Evolutionary conservation across 2,329 filamentous ascomycete genomes (phyloP).

Genomic region (Neodidymelliopsis sp.): DNA sequence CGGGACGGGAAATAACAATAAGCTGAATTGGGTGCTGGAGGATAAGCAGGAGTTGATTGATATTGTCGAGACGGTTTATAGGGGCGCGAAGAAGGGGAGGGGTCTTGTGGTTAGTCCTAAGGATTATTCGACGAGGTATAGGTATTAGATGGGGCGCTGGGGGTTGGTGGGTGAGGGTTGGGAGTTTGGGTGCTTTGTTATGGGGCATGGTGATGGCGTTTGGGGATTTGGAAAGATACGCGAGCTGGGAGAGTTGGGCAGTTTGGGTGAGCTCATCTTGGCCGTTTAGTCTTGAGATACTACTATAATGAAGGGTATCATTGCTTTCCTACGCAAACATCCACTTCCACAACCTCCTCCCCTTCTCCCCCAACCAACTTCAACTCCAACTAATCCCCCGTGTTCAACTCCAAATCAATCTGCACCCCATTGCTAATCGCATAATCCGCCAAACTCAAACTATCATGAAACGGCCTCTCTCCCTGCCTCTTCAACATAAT

Average conservation of each 20-base stretch:
- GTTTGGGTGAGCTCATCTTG: no score
- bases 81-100: constrained; percentile 96
- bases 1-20: constrained; percentile 97
- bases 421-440: constrained; percentile 89
- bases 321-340: no score
- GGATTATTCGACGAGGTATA: constrained; percentile 74
- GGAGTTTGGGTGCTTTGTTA: constrained; percentile 11
- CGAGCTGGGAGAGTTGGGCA: no score
- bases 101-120: constrained; percentile 97
- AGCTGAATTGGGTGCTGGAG: constrained; percentile 94
- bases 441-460: constrained; percentile 87
- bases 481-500: constrained; percentile 92
- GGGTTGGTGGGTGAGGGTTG: background rate
- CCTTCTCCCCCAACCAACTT: constrained; percentile 26
- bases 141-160: constrained; percentile 59
- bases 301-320: no score
- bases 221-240: no score
- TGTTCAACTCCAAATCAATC: constrained; percentile 56
- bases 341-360: background rate
- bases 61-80: constrained; percentile 97
- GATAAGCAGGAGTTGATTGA: constrained; percentile 99
- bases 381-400: constrained; percentile 41
- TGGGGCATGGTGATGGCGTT: constrained; percentile 9
- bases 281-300: no score
- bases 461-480: constrained; percentile 92